phyloP scores from a whole-genome alignment of 805 yeast species.

The Yamadazyma insecticola region DNA sequence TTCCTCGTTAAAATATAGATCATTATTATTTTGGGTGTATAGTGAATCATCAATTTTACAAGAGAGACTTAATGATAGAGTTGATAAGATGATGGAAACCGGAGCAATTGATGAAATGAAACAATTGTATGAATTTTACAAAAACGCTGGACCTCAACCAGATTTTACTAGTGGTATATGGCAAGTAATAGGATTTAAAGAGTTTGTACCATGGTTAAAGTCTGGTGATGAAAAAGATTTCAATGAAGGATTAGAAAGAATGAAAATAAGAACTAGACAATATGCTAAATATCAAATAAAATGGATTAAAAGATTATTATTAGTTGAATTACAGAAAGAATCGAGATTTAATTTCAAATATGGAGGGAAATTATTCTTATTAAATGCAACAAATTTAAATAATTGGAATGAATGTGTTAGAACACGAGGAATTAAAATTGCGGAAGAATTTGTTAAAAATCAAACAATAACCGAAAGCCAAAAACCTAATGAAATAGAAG shows the following conservation, averaged over 20 bases:
- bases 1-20: conserved; percentile 51
- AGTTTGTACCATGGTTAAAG: conserved; percentile 68
- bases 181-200: conserved; percentile 95
- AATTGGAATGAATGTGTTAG: conserved; percentile 59
- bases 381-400: conserved; percentile 72
- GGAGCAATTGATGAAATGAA: conserved; percentile 73
- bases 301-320: conserved; percentile 76
- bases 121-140: conserved; percentile 48
- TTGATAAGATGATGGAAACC: conserved; percentile 70
- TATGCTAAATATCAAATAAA: conserved; percentile 87
- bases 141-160: conserved; percentile 27
- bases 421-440: conserved; percentile 49
- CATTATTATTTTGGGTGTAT: conserved; percentile 79
- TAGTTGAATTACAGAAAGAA: conserved; percentile 54
- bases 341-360: conserved; percentile 40
- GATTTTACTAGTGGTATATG: conserved; percentile 72
- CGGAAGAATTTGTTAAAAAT: conserved; percentile 27
- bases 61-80: conserved; percentile 67
- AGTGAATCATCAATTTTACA: conserved; percentile 57
- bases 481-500: conserved; percentile 21
- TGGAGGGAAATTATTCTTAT: conserved; percentile 61
- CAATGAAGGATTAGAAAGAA: conserved; percentile 53
- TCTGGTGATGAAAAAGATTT: conserved; percentile 15
- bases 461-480: conserved; percentile 23
- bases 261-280: conserved; percentile 81